Conservation (phyloP, 805 yeast species). For the Torulaspora quercuum region DNA sequence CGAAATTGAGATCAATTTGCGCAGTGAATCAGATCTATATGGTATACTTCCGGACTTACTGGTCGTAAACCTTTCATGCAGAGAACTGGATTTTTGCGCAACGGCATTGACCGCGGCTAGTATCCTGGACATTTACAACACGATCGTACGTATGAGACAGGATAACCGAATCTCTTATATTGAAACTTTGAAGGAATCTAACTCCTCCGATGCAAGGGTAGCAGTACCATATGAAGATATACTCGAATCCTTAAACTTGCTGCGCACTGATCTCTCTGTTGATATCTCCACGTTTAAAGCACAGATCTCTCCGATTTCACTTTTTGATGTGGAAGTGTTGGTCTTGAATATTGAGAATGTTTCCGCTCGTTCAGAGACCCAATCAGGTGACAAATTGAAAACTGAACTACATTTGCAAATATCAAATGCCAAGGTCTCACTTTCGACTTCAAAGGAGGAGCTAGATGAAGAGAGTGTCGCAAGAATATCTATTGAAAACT, state of each 20-base stretch:
- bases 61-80: constrained; percentile 48
- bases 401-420: constrained; percentile 60
- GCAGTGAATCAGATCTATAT: constrained; percentile 58
- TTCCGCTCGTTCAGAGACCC: constrained; percentile 47
- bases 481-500: constrained; percentile 49
- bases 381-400: constrained; percentile 39
- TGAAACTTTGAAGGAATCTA: constrained; percentile 67
- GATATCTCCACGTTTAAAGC: constrained; percentile 52
- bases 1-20: constrained; percentile 51
- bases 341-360: constrained; percentile 55
- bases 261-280: constrained; percentile 69
- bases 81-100: constrained; percentile 55
- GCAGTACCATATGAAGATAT: constrained; percentile 31
- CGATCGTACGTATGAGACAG: constrained; percentile 65
- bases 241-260: constrained; percentile 31
- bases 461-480: constrained; percentile 48
- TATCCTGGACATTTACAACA: constrained; percentile 69
- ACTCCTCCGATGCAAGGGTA: constrained; percentile 27
- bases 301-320: constrained; percentile 78
- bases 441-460: constrained; percentile 56
- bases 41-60: constrained; percentile 57
- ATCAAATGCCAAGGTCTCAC: constrained; percentile 60
- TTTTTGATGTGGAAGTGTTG: constrained; percentile 73
- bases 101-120: constrained; percentile 87
- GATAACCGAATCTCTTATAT: constrained; percentile 70